Evolutionary conservation across 306 rosid species (phyloP), one percentile per base, ranked within the genome.

Genomic region (Amphicarpaea edgeworthii): DNA sequence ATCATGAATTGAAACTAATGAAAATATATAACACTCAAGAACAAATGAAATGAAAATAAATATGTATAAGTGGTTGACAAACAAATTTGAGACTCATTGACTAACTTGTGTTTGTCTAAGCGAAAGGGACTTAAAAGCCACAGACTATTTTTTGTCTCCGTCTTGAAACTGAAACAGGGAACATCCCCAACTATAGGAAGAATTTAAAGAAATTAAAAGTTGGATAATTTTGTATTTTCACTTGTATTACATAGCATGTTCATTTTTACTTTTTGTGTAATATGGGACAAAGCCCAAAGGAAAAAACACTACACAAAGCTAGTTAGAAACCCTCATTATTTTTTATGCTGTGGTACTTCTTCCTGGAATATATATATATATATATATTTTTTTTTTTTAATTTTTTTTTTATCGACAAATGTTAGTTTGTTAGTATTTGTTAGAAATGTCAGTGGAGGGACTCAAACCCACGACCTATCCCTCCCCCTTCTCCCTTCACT

Each of bases 1-100:
- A 67, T 76, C 61, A 21, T 38, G 26, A 51, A 12, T 64, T 38
- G 16, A 40, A 65, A 46, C 74, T 40, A 30, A 26, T 14, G 17
- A 9, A 70, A 65, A 61, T 16, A 51, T 66, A 24, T 50, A 49
- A 10, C 54, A 62, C 40, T 43, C 19, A 10, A 8, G 70, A 62
- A 34, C 40, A 34, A 63, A 15, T 14, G 0, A 3, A 2, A 28
- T n/a, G 4, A 8, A 15, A 64, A 23, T 63, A 65, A 34, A 51
- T 51, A 37, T 37, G 66, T 4, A n/a, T 64, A 16, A 4, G n/a
- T 38, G 65, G 73, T 34, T 65, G 51, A 16, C 46, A 26, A 16
- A 6, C 45, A 47, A 63, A 28, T 66, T 47, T 24, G 53, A 41
- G 30, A 17, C 74, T 64, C 20, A 7, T 38, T 37, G 17, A 37